Evolutionary conservation across 805 yeast genomes (phyloP).

Genomic region (Pichia nakasei): DNA sequence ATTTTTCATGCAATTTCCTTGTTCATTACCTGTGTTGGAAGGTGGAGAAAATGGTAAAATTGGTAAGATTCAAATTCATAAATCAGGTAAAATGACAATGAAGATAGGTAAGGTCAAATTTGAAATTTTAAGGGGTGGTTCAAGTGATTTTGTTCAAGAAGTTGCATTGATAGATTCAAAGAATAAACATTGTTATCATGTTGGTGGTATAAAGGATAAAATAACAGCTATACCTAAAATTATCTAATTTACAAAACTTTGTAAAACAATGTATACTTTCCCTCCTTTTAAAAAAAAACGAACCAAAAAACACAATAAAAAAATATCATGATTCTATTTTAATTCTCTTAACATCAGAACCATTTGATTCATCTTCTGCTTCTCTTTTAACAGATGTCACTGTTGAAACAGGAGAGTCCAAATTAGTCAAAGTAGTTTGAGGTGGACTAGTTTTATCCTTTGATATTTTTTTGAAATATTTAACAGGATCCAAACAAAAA

Average conservation of each 20-base stretch:
- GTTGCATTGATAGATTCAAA: conserved; percentile 38
- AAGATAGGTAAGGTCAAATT: conserved; percentile 60
- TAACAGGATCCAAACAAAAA: conserved; percentile 50
- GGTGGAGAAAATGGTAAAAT: conserved; percentile 42
- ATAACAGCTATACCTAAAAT: conserved; percentile 49
- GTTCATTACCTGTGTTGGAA: conserved; percentile 19
- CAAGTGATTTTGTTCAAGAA: conserved; percentile 64
- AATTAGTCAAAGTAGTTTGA: not conserved
- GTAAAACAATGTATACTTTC: not conserved
- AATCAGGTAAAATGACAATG: conserved; percentile 75
- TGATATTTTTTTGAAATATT: conserved; percentile 18
- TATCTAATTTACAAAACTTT: not conserved
- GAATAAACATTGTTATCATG: conserved; percentile 32
- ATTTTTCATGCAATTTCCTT: conserved; percentile 26
- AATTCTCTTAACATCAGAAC: not conserved
- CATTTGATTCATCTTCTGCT: not conserved
- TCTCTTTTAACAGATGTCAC: not conserved
- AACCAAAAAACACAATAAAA: not conserved
- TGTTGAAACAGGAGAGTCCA: not conserved
- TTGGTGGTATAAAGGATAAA: conserved; percentile 51
- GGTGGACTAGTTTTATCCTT: not conserved
- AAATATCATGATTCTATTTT: not conserved
- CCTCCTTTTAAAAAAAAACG: not conserved
- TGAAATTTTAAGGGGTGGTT: conserved; percentile 67
- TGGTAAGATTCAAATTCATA: conserved; percentile 69